phyloP scores from a whole-genome alignment of 2,329 filamentous ascomycete species.

The Penicillium olsonii region DNA sequence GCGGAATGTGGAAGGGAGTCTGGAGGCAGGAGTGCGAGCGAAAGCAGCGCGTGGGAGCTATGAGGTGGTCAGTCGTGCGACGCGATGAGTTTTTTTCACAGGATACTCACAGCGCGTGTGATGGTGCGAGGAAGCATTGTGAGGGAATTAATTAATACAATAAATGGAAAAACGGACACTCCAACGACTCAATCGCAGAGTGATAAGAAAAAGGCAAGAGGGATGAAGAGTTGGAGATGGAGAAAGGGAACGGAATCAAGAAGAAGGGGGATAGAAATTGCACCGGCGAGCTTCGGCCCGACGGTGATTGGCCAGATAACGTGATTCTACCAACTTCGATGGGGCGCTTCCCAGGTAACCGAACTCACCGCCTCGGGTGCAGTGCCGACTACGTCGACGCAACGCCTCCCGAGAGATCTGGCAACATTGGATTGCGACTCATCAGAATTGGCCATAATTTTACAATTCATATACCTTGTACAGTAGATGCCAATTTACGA shows the following conservation, averaged over 20 bases:
- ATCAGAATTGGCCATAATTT: too few species aligned
- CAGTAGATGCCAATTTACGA: too few species aligned
- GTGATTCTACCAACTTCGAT: slow-evolving; percentile 21
- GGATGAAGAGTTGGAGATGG: slow-evolving; percentile 20
- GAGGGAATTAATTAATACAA: slow-evolving; percentile 41
- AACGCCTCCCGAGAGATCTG: too few species aligned
- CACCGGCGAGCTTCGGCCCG: slow-evolving; percentile 37
- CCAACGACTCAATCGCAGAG: slow-evolving; percentile 38
- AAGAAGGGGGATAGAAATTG: slow-evolving; percentile 35
- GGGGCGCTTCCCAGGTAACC: slow-evolving; percentile 16
- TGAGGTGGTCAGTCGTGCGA: slow-evolving; percentile 26
- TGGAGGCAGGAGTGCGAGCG: slow-evolving; percentile 67
- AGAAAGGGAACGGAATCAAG: slow-evolving; percentile 16
- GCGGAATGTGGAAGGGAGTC: slow-evolving; percentile 72
- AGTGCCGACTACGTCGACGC: neutral
- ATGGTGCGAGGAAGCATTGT: slow-evolving; percentile 74
- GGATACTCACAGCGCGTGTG: slow-evolving; percentile 68
- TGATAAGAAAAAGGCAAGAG: slow-evolving; percentile 21
- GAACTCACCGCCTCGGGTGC: slow-evolving; percentile 13
- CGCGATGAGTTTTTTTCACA: slow-evolving; percentile 16
- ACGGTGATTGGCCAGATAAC: slow-evolving; percentile 42
- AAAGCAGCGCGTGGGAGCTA: slow-evolving; percentile 79
- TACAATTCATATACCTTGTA: too few species aligned
- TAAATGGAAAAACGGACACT: slow-evolving; percentile 32
- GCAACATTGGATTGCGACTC: too few species aligned